Evolutionary conservation across 805 yeast species (phyloP).

Genomic region (Tetrapisispora iriomotensis): DNA sequence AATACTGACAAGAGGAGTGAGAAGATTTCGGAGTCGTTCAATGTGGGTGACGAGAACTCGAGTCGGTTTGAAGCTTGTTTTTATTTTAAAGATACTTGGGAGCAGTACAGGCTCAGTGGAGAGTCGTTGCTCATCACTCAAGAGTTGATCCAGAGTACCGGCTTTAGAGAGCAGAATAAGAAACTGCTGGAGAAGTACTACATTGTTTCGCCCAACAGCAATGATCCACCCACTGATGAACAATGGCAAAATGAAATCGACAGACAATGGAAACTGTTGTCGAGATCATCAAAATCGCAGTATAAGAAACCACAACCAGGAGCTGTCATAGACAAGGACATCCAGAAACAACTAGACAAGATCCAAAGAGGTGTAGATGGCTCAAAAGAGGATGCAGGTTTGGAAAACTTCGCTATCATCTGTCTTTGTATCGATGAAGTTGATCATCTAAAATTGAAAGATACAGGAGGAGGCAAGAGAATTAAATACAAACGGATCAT

Average conservation of each 20-base stretch:
- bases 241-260: slow-evolving; percentile 62
- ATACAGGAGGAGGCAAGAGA: slow-evolving; percentile 30
- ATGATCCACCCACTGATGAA: slow-evolving; percentile 45
- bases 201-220: too few species aligned
- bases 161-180: not conserved
- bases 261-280: slow-evolving; percentile 53
- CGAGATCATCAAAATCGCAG: slow-evolving; percentile 49
- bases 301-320: slow-evolving; percentile 71
- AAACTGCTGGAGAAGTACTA: slow-evolving; percentile 11
- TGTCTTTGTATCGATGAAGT: slow-evolving; percentile 62
- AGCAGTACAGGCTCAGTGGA: slow-evolving; percentile 69
- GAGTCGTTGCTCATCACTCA: slow-evolving; percentile 39
- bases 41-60: slow-evolving; percentile 9
- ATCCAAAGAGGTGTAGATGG: slow-evolving; percentile 81
- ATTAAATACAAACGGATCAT: slow-evolving; percentile 15
- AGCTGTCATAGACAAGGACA: slow-evolving; percentile 44
- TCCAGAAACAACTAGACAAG: slow-evolving; percentile 51
- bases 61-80: slow-evolving; percentile 68
- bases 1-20: slow-evolving; percentile 64
- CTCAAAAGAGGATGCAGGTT: slow-evolving; percentile 48
- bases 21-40: slow-evolving; percentile 44
- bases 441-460: slow-evolving; percentile 55
- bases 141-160: too few species aligned
- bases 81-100: slow-evolving; percentile 50
- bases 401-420: slow-evolving; percentile 59